Evolutionary conservation across 2,329 filamentous ascomycete genomes (phyloP), one percentile per base, ranked within the genome.

Genomic region (Aspergillus hiratsukae): DNA sequence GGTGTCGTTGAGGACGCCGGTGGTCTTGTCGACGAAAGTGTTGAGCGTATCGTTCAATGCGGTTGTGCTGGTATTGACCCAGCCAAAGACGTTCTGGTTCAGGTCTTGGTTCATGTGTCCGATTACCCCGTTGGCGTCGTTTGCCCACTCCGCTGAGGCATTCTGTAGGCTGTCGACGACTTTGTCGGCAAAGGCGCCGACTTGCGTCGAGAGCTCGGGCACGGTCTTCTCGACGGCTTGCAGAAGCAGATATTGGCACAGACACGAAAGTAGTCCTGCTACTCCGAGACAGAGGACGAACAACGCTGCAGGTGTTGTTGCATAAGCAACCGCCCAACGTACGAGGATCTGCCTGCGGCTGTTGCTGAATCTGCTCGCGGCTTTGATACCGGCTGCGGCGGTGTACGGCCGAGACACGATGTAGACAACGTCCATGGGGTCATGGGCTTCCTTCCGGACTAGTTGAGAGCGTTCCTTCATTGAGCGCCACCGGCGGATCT

Each of bases 1-100:
- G 3, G 88, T 90, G 0, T 76, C 77, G 62, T 91, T 87, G 55
- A 99, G 81, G 5, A 85, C 86, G 17, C 84, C 80, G 61, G 85
- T 83, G 78, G 95, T 95, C 62, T 88, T 83, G 54, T 88, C 81
- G 53, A 93, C 86, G 70, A 97, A 96, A 2, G 80, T 80, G 65
- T 90, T 94, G 48, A 99, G 81, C 0, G 93, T 97, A 66, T 88
- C 75, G 71, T 97, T 97, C 68, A 97, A 82, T 1, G 91, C 89
- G 7, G 79, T 78, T 0, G 93, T 97, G 31, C 89, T 90, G 52
- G 87, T 92, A 56, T 87, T 87, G 48, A 97, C 92, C 83, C 93
- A 95, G 58, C 88, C 87, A 60, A 97, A 85, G 25, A 99, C 79
- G 60, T 97, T 86, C 41, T 87, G 70, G 76, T 97, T 99, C 74